A percentile compares a stretch with the other conserved stretches of the same genome.
These are phyloP conservation scores for Crithidia brevicula DNA, from an alignment of 208 protist species.

Conservation along the genomic window DNA sequence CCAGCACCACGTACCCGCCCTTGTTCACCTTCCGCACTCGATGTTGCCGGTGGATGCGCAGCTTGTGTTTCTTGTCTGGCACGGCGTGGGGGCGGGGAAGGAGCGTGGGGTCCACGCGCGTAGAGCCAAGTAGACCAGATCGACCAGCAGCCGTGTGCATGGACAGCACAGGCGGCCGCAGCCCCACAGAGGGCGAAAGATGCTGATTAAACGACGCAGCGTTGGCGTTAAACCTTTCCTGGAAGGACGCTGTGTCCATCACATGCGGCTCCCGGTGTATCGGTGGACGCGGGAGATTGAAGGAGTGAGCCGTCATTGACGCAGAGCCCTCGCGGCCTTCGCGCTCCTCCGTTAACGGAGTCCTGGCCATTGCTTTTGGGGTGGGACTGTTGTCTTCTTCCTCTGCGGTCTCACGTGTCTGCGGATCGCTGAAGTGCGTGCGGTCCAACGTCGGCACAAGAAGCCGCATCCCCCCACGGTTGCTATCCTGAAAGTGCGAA, in stretches of 20 bases:
- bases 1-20: slow-evolving; percentile 26
- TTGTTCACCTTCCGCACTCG: slow-evolving; percentile 14
- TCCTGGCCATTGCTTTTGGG: neutral
- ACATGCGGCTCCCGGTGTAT: no score
- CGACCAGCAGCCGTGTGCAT: neutral
- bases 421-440: neutral
- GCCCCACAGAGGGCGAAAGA: neutral
- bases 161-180: neutral
- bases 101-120: neutral
- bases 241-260: no score
- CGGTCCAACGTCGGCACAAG: neutral
- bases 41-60: slow-evolving; percentile 4
- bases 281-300: no score
- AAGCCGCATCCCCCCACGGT: neutral
- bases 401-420: neutral
- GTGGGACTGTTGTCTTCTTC: neutral
- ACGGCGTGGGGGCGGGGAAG: neutral
- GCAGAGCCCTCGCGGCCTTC: neutral
- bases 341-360: neutral
- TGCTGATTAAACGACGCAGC: neutral
- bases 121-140: neutral
- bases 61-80: slow-evolving; percentile 2
- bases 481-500: slow-evolving; percentile 1
- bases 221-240: neutral
- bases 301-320: neutral